Conservation (phyloP, 108 stramenopile species). For the Skeletonema marinoi region DNA sequence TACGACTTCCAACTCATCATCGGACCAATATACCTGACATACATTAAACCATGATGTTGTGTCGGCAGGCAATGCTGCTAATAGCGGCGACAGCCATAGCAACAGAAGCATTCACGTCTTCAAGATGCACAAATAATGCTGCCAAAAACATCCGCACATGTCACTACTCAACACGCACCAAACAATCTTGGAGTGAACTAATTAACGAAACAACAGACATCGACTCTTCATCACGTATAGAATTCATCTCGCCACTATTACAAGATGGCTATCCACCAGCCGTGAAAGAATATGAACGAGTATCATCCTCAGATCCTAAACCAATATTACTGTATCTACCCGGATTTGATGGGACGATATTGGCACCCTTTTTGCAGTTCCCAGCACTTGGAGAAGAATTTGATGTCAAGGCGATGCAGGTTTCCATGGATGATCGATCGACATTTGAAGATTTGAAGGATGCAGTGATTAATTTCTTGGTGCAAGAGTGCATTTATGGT, state of each 20-base stretch:
- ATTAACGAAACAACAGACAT: not conserved
- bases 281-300: constrained; percentile 58
- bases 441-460: constrained; percentile 73
- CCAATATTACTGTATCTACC: constrained; percentile 85
- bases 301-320: constrained; percentile 28
- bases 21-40: too few relatives aligned
- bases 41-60: not conserved
- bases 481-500: constrained; percentile 16
- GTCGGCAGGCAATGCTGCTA: not conserved
- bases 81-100: not conserved
- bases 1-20: too few relatives aligned
- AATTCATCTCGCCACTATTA: constrained; percentile 71
- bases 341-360: constrained; percentile 86
- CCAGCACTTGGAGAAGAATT: constrained; percentile 77
- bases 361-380: constrained; percentile 83
- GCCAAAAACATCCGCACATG: not conserved
- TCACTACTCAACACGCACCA: not conserved
- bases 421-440: constrained; percentile 77
- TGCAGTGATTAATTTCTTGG: constrained; percentile 53
- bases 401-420: constrained; percentile 77
- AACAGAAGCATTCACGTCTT: not conserved
- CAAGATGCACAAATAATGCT: not conserved
- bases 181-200: not conserved
- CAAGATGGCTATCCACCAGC: constrained; percentile 82
- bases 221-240: constrained; percentile 16